Evolutionary conservation across 2,329 filamentous ascomycete genomes (phyloP), one percentile per base, ranked within the genome.

Genomic region (Penicillium sp.): DNA sequence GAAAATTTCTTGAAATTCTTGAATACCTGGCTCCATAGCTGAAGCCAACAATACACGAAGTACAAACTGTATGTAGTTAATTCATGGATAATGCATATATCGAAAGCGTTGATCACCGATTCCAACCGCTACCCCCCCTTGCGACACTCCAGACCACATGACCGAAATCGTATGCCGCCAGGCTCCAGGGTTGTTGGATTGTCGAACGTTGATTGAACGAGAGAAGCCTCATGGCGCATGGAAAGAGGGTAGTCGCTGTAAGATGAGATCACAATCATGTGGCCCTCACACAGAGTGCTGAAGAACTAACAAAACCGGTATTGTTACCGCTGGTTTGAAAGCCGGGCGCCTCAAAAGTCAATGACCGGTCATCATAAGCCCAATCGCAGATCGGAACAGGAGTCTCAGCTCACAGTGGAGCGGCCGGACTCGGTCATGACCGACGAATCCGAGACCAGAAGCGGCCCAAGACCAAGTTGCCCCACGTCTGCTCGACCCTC

Each of bases 381-480:
- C 73, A 76, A 76, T 76, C 52, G 69, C 59, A 63, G 71, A 69
- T 73, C 71, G 59, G 58, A 75, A 59, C 72, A 70, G 69, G 72
- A 67, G 70, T 74, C 62, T 73, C 68, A 70, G 67, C 71, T 63
- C 51, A 43, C 48, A 61, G 63, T 55, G 62, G 61, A 59, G 54
- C 61, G 66, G 63, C 64, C 65, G 66, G 69, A 58, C 66, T 64
- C 63, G 66, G 58, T 64, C 53, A 54, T 46, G 47, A 45, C 56
- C 63, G 58, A 62, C 72, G 70, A 74, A 74, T 74, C 63, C 57
- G 52, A 63, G 59, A 48, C 54, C 60, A 55, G 63, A 73, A 70
- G 63, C 56, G 65, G 57, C 62, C 64, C 62, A 70, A 69, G 68
- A 62, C 63, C 59, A 33, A 53, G 55, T 53, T 65, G 67, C 70